These are phyloP conservation scores for Fonsecaea multimorphosa DNA, from an alignment of 2,329 filamentous ascomycete genomes.

Conservation along the genomic window DNA sequence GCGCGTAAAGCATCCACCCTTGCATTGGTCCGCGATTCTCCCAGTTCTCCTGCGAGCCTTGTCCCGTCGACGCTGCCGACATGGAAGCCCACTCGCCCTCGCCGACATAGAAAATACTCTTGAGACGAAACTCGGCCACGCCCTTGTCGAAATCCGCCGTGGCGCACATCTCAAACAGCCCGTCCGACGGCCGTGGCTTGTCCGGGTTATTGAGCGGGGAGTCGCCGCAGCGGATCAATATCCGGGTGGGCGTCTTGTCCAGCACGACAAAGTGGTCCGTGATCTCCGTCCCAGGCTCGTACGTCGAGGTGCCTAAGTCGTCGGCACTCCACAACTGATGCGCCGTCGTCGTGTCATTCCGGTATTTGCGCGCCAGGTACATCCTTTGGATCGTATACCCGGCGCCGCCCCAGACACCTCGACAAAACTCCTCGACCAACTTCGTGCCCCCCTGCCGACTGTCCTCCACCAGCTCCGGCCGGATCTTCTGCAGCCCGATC, in stretches of 20 bases:
- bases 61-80: conserved; percentile 40
- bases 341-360: conserved; percentile 41
- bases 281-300: conserved; percentile 68
- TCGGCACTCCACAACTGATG: conserved; percentile 66
- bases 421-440: conserved; percentile 69
- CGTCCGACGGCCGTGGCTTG: conserved; percentile 65
- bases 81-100: conserved; percentile 9
- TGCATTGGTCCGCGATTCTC: conserved; percentile 46
- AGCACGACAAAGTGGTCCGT: conserved; percentile 76
- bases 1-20: conserved; percentile 49
- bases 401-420: conserved; percentile 63
- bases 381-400: conserved; percentile 53
- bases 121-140: conserved; percentile 68
- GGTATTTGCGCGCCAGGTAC: conserved; percentile 36
- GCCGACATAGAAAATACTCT: conserved; percentile 65
- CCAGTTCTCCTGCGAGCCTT: conserved; percentile 23
- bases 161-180: conserved; percentile 70
- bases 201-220: conserved; percentile 60
- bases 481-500: conserved; percentile 68
- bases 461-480: conserved; percentile 64
- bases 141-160: conserved; percentile 64
- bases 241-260: conserved; percentile 64
- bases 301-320: conserved; percentile 62
- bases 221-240: conserved; percentile 70
- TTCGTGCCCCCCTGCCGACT: conserved; percentile 58